phyloP scores from a whole-genome alignment of 805 yeast species.

The Saccharomycopsis sp. region DNA sequence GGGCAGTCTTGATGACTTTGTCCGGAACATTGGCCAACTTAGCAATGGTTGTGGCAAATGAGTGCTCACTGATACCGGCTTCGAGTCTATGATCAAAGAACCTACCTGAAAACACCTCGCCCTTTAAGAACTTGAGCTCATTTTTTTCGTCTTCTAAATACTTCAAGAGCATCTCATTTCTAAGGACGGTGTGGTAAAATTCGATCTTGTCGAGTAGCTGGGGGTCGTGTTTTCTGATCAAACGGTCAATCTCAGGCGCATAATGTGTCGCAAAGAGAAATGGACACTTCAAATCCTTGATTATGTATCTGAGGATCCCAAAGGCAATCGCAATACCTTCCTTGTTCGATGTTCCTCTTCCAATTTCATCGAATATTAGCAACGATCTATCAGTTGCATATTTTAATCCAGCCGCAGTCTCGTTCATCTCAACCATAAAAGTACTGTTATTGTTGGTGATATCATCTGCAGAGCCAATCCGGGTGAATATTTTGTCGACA shows the following conservation, averaged over 20 bases:
- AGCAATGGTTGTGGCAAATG: slow-evolving; percentile 76
- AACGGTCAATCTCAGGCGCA: slow-evolving; percentile 44
- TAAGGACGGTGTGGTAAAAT: slow-evolving; percentile 15
- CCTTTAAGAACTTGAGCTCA: background rate
- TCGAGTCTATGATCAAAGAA: slow-evolving; percentile 47
- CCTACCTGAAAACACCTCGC: slow-evolving; percentile 18
- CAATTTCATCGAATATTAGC: slow-evolving; percentile 81
- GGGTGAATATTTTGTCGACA: slow-evolving; percentile 71
- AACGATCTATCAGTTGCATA: slow-evolving; percentile 62
- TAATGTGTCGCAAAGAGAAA: slow-evolving; percentile 90
- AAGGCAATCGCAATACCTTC: slow-evolving; percentile 86
- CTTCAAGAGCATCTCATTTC: slow-evolving; percentile 8
- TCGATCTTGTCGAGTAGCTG: slow-evolving; percentile 23
- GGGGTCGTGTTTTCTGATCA: slow-evolving; percentile 30
- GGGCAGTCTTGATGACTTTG: slow-evolving; percentile 49
- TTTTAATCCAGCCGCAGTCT: slow-evolving; percentile 62
- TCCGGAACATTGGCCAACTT: slow-evolving; percentile 72
- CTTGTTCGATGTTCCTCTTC: slow-evolving; percentile 78
- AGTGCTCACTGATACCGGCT: slow-evolving; percentile 64
- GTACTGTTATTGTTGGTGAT: slow-evolving; percentile 75
- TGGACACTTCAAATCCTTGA: slow-evolving; percentile 52
- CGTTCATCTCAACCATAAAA: slow-evolving; percentile 90
- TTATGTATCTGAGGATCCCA: slow-evolving; percentile 58
- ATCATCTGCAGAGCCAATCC: slow-evolving; percentile 84
- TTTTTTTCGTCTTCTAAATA: slow-evolving; percentile 12